phyloP scores from a whole-genome alignment of 306 rosid species.

The Citrullus mucosospermus region DNA sequence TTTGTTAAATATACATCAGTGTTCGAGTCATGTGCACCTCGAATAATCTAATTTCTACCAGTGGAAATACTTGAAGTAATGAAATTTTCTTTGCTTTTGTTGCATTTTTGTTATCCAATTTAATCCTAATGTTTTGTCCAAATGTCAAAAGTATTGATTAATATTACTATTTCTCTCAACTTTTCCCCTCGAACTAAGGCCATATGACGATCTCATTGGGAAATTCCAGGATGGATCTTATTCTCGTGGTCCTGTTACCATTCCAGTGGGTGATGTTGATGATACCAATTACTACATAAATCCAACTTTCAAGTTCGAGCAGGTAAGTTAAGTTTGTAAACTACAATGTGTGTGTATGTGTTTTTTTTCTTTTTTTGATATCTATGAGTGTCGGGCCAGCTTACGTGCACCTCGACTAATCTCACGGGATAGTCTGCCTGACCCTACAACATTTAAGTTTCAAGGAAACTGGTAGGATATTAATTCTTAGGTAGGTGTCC shows the following conservation, averaged over 20 bases:
- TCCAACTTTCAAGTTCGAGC: slow-evolving; percentile 89
- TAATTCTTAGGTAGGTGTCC: no score
- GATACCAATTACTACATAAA: slow-evolving; percentile 48
- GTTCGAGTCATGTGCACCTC: no score
- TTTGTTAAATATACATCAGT: no score
- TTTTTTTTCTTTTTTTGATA: no score
- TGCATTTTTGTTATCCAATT: background rate
- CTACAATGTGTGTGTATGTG: background rate
- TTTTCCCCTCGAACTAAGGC: background rate
- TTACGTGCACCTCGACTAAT: no score
- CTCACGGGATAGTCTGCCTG: no score
- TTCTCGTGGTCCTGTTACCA: slow-evolving; percentile 77
- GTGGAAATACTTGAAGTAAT: background rate
- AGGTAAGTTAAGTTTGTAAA: slow-evolving; percentile 33
- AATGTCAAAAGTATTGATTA: background rate
- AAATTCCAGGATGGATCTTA: slow-evolving; percentile 85
- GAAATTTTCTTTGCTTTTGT: background rate
- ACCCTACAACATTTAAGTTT: no score
- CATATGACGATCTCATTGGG: background rate
- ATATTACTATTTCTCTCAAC: background rate
- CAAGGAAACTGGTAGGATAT: no score
- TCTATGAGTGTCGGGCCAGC: no score
- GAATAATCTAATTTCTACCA: background rate
- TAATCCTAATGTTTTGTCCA: background rate
- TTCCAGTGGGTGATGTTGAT: slow-evolving; percentile 47